phyloP scores from a whole-genome alignment of 1,284 basidiomycete genomes.

The Mycena sp. region DNA sequence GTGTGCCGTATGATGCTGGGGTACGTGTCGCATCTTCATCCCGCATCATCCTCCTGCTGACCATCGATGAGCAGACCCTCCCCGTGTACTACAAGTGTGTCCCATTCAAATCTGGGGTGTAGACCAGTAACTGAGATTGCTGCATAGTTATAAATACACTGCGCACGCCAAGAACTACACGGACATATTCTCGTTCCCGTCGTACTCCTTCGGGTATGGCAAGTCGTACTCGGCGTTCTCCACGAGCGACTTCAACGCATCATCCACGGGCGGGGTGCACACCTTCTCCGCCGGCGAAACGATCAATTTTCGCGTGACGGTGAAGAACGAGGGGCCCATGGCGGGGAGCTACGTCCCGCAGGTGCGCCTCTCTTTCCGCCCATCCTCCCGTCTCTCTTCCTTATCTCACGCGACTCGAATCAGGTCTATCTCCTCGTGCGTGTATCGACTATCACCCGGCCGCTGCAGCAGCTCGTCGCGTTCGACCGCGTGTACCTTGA shows the following conservation, averaged over 20 bases:
- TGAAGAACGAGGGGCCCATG: slow-evolving; percentile 31
- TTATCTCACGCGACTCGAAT: not conserved
- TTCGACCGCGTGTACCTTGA: slow-evolving; percentile 41
- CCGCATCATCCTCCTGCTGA: not conserved
- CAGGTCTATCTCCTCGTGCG: slow-evolving; percentile 41
- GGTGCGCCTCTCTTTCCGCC: slow-evolving; percentile 14
- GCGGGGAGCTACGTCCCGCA: slow-evolving; percentile 38
- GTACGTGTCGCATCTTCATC: not conserved
- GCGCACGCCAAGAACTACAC: slow-evolving; percentile 39
- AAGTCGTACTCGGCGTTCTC: slow-evolving; percentile 41
- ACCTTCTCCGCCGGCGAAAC: slow-evolving; percentile 38
- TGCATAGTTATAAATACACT: slow-evolving; percentile 37
- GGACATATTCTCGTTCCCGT: slow-evolving; percentile 35
- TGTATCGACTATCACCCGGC: slow-evolving; percentile 36
- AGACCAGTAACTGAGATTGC: too few relatives aligned
- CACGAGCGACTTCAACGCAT: slow-evolving; percentile 35
- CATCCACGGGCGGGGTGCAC: slow-evolving; percentile 29
- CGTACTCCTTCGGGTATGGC: slow-evolving; percentile 41
- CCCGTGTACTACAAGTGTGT: slow-evolving; percentile 41
- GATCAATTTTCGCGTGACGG: slow-evolving; percentile 39
- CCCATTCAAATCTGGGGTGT: not conserved
- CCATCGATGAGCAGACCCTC: slow-evolving; percentile 23
- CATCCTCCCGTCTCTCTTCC: too few relatives aligned
- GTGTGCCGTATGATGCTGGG: slow-evolving; percentile 36
- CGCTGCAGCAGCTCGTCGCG: slow-evolving; percentile 40